Percentiles rank a stretch among this genome's conserved stretches.
phyloP scores from a whole-genome alignment of 805 yeast species.

The Tetrapisispora arboricola region DNA sequence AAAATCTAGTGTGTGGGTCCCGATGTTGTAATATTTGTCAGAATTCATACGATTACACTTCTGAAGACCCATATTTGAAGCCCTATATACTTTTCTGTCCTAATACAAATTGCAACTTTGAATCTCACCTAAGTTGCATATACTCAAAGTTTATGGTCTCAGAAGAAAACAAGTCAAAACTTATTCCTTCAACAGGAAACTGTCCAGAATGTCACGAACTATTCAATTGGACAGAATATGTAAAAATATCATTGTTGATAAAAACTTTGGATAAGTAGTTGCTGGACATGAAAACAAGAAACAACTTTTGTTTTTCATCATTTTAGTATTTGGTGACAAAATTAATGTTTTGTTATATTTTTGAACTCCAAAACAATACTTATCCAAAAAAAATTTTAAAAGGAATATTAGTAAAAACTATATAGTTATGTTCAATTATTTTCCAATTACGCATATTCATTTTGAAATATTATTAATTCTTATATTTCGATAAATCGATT shows the following conservation, averaged over 20 bases:
- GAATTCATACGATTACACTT: constrained; percentile 28
- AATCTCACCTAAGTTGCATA: constrained; percentile 34
- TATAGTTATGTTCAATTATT: no score
- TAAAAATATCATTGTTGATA: not conserved
- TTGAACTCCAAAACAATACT: no score
- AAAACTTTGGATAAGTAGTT: constrained; percentile 2
- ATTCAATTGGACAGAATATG: not conserved
- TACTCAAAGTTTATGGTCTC: constrained; percentile 18
- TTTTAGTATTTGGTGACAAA: no score
- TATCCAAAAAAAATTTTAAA: no score
- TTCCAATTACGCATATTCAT: no score
- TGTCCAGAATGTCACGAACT: constrained; percentile 23
- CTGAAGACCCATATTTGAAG: constrained; percentile 16
- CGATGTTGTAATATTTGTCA: constrained; percentile 29
- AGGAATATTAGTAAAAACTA: no score
- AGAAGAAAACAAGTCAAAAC: constrained; percentile 7
- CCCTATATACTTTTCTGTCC: constrained; percentile 32
- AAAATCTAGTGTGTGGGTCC: constrained; percentile 16
- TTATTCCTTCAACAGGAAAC: constrained; percentile 23
- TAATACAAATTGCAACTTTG: constrained; percentile 23
- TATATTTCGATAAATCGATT: no score
- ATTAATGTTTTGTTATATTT: no score
- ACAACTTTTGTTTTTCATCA: no score
- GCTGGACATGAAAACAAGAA: no score
- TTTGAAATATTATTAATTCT: no score